These are phyloP conservation scores for Datisca glomerata DNA, from an alignment of 306 rosid species.

Conservation along the genomic window DNA sequence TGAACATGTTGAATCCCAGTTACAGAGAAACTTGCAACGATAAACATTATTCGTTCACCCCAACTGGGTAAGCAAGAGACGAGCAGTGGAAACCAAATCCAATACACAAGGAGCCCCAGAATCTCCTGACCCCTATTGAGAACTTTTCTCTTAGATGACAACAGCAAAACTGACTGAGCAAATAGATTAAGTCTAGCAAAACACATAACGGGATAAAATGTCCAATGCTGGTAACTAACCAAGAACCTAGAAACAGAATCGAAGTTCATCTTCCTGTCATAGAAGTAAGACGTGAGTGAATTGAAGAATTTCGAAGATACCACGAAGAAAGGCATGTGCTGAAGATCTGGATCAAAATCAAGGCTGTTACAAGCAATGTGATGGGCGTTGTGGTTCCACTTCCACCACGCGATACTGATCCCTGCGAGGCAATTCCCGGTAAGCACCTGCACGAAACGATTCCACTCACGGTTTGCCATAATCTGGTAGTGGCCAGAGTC, in stretches of 20 bases:
- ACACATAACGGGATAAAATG: constrained; percentile 62
- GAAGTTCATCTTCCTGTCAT: constrained; percentile 49
- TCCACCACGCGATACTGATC: constrained; percentile 95
- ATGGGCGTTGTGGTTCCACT: constrained; percentile 93
- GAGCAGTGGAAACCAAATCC: constrained; percentile 82
- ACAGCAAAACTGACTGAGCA: constrained; percentile 46
- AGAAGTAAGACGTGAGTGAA: constrained; percentile 48
- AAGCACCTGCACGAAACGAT: constrained; percentile 40
- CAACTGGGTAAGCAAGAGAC: constrained; percentile 54
- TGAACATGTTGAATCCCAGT: constrained; percentile 61
- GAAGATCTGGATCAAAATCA: constrained; percentile 83
- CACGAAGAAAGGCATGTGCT: constrained; percentile 73
- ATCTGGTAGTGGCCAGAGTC: constrained; percentile 33
- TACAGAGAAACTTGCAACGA: constrained; percentile 38
- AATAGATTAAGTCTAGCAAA: constrained; percentile 58
- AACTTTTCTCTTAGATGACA: constrained; percentile 32
- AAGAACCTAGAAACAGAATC: constrained; percentile 60
- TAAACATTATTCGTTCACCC: constrained; percentile 63
- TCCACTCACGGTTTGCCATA: constrained; percentile 29
- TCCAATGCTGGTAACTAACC: constrained; percentile 64
- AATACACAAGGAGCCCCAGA: constrained; percentile 47
- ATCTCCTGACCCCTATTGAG: constrained; percentile 59
- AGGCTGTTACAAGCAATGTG: constrained; percentile 78
- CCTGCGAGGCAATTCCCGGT: constrained; percentile 82
- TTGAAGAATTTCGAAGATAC: constrained; percentile 45